These are phyloP conservation scores for Phellopilus nigrolimitatus DNA, from an alignment of 1,284 basidiomycete species.

Conservation along the genomic window DNA sequence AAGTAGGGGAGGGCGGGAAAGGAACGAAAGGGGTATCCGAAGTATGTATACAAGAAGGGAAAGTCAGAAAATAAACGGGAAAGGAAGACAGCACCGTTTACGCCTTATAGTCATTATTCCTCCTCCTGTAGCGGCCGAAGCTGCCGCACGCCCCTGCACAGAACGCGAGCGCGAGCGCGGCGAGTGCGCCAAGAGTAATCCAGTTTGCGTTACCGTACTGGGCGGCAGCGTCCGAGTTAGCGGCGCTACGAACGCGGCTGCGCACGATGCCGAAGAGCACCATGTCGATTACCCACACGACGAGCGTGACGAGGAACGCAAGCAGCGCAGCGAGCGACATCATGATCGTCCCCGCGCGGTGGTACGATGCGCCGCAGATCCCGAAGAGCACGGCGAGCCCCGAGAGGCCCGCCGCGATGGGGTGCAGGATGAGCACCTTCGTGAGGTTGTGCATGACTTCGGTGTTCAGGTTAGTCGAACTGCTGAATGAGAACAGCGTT, in stretches of 20 bases:
- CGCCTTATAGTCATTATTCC: no score
- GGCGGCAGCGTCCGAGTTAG: constrained; percentile 37
- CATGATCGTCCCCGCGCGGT: constrained; percentile 65
- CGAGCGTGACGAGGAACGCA: constrained; percentile 57
- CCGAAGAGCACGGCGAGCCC: constrained; percentile 73
- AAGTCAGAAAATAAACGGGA: no score
- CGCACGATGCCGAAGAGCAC: constrained; percentile 71
- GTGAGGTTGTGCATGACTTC: constrained; percentile 64
- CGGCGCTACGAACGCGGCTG: constrained; percentile 49
- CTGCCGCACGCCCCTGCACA: constrained; percentile 62
- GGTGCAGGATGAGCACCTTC: constrained; percentile 68
- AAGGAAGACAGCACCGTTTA: no score
- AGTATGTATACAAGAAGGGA: no score
- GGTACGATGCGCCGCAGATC: constrained; percentile 56
- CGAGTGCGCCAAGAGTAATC: constrained; percentile 70
- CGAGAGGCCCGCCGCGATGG: constrained; percentile 69
- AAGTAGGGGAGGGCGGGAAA: no score
- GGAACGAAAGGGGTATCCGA: no score
- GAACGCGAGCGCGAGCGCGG: constrained; percentile 59
- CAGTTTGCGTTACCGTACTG: constrained; percentile 73
- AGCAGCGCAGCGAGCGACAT: constrained; percentile 67
- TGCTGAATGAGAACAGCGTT: constrained; percentile 15
- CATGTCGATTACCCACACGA: constrained; percentile 75
- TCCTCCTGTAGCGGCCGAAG: constrained; percentile 58
- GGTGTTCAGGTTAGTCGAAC: constrained; percentile 41